A percentile compares a stretch with the other conserved stretches of the same genome.
Conservation (phyloP, 2,329 filamentous ascomycete genomes). For the Claviceps digitariae region DNA sequence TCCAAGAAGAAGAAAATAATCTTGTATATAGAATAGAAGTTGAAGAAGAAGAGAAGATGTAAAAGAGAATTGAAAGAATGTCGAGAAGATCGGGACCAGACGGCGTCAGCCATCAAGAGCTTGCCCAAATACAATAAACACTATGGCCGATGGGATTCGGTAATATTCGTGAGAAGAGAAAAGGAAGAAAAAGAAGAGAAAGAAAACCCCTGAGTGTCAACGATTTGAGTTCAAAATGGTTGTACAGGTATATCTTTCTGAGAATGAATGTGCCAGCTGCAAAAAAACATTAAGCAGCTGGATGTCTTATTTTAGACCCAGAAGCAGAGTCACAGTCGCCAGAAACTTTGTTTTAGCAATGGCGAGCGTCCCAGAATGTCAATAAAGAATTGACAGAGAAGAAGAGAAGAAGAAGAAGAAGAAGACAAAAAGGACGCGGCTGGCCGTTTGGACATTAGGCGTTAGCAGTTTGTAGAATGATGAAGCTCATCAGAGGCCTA, state of each 20-base stretch:
- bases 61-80: background rate
- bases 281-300: background rate
- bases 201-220: constrained; percentile 4
- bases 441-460: background rate
- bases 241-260: constrained; percentile 8
- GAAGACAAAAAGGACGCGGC: background rate
- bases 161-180: constrained; percentile 14
- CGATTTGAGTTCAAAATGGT: background rate
- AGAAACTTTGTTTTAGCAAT: background rate
- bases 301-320: background rate
- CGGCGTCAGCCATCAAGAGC: background rate
- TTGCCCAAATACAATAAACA: constrained; percentile 18
- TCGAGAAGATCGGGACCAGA: background rate
- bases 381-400: background rate
- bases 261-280: background rate
- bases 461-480: background rate
- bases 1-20: background rate
- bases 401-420: background rate
- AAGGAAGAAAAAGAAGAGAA: constrained; percentile 7
- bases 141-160: constrained; percentile 19
- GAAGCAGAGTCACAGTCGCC: background rate
- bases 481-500: constrained; percentile 12
- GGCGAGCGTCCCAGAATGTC: background rate
- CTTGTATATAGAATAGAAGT: background rate
- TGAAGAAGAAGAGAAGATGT: background rate